phyloP scores from a whole-genome alignment of 108 stramenopile species.

The Chaetoceros tenuissimus region DNA sequence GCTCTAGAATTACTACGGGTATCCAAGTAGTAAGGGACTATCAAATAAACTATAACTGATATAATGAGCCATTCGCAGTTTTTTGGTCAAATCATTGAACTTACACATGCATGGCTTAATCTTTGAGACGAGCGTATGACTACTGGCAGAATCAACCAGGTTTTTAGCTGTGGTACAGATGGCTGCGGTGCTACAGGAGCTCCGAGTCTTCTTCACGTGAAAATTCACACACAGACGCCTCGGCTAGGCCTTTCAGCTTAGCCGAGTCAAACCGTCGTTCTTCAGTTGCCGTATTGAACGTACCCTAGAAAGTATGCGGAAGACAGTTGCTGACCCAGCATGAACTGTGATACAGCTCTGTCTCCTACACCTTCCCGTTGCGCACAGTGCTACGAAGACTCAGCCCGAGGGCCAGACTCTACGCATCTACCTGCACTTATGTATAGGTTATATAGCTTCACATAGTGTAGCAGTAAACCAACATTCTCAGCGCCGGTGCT shows the following conservation, averaged over 20 bases:
- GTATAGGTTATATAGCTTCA: conserved; percentile 5
- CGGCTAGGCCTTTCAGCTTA: not conserved
- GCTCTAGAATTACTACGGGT: conserved; percentile 98
- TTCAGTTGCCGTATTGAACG: not conserved
- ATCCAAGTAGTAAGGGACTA: conserved; percentile 98
- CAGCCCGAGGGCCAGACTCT: not conserved
- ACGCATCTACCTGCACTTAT: not conserved
- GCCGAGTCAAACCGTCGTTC: not conserved
- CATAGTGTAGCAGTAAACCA: conserved; percentile 16
- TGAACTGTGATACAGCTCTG: too few species aligned
- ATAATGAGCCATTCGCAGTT: conserved; percentile 98
- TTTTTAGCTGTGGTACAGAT: conserved; percentile 42
- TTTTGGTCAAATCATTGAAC: conserved; percentile 90
- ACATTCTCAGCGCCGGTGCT: too few species aligned
- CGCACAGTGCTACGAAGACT: not conserved
- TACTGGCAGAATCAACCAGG: conserved; percentile 99
- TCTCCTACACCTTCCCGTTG: too few species aligned
- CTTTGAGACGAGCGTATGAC: conserved; percentile 99
- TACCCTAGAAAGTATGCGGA: conserved; percentile 2
- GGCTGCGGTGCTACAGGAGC: not conserved
- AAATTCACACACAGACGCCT: not conserved
- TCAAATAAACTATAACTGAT: conserved; percentile 99
- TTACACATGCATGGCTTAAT: conserved; percentile 99
- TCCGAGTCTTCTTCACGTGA: not conserved
- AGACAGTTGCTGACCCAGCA: not conserved